These are phyloP conservation scores for Neocatenulostroma microsporum DNA, from an alignment of 2,329 filamentous ascomycete genomes.

Conservation along the genomic window DNA sequence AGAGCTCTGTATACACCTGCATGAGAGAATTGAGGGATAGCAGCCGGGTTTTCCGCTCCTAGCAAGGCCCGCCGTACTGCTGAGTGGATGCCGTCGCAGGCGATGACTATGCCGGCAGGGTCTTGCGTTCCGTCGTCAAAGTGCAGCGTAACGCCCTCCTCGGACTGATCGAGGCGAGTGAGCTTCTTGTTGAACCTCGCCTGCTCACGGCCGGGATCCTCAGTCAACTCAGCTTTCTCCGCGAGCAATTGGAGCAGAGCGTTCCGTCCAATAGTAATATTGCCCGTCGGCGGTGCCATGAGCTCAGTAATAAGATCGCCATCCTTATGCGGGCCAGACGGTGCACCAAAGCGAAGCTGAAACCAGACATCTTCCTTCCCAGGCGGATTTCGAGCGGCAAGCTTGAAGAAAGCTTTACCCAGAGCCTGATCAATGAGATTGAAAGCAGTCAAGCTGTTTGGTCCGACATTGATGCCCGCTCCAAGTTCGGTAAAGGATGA, in stretches of 20 bases:
- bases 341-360: constrained; percentile 32
- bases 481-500: constrained; percentile 50
- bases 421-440: constrained; percentile 57
- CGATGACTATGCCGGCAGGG: constrained; percentile 45
- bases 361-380: constrained; percentile 34
- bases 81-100: constrained; percentile 59
- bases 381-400: constrained; percentile 33
- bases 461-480: constrained; percentile 50
- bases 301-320: constrained; percentile 24
- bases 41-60: constrained; percentile 38
- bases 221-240: constrained; percentile 9
- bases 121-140: constrained; percentile 41
- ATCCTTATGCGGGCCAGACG: constrained; percentile 13
- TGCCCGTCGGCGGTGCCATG: constrained; percentile 20
- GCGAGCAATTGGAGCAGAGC: constrained; percentile 39
- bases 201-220: constrained; percentile 5
- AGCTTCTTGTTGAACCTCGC: constrained; percentile 21
- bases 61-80: constrained; percentile 47
- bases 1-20: constrained; percentile 56
- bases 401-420: constrained; percentile 26
- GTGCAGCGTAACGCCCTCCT: constrained; percentile 23
- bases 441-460: constrained; percentile 85
- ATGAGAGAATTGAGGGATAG: constrained; percentile 45
- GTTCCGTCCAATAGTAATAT: constrained; percentile 31
- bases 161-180: constrained; percentile 12